Base-by-base conservation (phyloP, 129 eudicot genomes). In the Centrapalus pauciflorus region DNA sequence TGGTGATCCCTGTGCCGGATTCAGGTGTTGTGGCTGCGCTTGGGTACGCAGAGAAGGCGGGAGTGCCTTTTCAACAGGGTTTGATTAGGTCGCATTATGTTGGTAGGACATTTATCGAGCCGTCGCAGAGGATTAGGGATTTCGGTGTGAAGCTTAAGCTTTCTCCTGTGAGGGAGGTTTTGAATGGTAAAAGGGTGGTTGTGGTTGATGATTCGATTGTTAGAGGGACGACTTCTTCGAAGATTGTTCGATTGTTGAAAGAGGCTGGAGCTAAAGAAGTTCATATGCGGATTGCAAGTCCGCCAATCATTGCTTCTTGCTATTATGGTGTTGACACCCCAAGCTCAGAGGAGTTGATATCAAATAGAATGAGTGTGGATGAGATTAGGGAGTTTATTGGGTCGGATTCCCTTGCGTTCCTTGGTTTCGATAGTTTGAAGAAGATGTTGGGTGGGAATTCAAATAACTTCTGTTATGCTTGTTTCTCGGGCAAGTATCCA, bases 141-240 rank as follows among this genome's bases (percentile, higher is more conserved):
- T 88, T 88, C 30, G 93, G 93, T 0, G 96, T 85, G 16, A 88
- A 88, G 74, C 80, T 88, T 7, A 88, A 88, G 79, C 67, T 88
- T 11, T 79, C 89, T 2, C 93, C 93, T 0, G 96, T 88, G 20
- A 55, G 66, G 72, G 86, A 87, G 1, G 93, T 88, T n/a, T 56
- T 88, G 74, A 81, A 82, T 38, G 96, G 96, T 7, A 88, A 88
- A 57, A 76, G 93, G 48, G 96, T 88, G 23, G 89, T 85, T 62
- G 93, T 88, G 19, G 89, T 88, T 16, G 96, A 88, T 41, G 96
- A 88, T 66, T 88, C 96, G 1, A 85, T 88, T 3, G 96, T 88
- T 11, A 78, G 96, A 43, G 93, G 96, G 7, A 87, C 95, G 0
- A 87, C 96, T 5, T 77, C 89, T 7, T 88, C 87, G 0, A 88